phyloP scores from a whole-genome alignment of 2,329 filamentous ascomycete species.

The Venturia asperata region DNA sequence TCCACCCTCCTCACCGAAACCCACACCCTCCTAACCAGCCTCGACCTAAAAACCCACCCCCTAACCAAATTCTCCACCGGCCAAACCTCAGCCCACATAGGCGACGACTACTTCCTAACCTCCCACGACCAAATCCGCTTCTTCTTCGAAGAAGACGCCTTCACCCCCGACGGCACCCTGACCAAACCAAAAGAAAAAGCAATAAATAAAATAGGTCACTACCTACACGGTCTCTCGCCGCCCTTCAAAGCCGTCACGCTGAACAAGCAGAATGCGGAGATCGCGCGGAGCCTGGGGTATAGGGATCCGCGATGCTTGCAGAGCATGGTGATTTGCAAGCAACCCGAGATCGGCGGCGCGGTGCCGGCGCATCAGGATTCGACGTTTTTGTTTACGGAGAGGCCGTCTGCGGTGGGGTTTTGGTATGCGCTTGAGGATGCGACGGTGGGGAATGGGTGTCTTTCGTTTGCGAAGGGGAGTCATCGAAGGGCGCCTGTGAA shows the following conservation, averaged over 20 bases:
- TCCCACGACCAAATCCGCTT: conserved; percentile 90
- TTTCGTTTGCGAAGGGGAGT: conserved; percentile 78
- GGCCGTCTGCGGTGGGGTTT: conserved; percentile 84
- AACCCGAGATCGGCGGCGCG: conserved; percentile 87
- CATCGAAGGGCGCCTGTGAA: conserved; percentile 66
- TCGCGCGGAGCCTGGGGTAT: conserved; percentile 68
- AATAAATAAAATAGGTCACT: conserved; percentile 62
- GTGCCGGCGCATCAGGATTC: conserved; percentile 90
- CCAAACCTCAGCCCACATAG: conserved; percentile 68
- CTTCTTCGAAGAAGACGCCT: conserved; percentile 94
- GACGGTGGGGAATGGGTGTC: conserved; percentile 75
- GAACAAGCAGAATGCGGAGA: conserved; percentile 49
- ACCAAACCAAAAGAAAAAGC: conserved; percentile 72
- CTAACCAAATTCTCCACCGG: conserved; percentile 93
- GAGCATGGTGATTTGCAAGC: conserved; percentile 98
- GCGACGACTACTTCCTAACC: conserved; percentile 87
- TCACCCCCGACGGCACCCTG: conserved; percentile 57
- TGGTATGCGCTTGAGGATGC: conserved; percentile 98
- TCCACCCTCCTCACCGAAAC: conserved; percentile 66
- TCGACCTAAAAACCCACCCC: conserved; percentile 76
- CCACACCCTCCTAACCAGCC: conserved; percentile 62
- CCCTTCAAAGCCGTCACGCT: conserved; percentile 46
- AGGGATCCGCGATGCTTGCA: conserved; percentile 71
- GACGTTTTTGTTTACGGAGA: conserved; percentile 84
- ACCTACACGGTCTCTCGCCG: conserved; percentile 41